Percentiles rank a stretch among this genome's conserved stretches.
Evolutionary conservation across 768 basidiomycete genomes (phyloP).

Genomic region (Calocybe gangraenosa): DNA sequence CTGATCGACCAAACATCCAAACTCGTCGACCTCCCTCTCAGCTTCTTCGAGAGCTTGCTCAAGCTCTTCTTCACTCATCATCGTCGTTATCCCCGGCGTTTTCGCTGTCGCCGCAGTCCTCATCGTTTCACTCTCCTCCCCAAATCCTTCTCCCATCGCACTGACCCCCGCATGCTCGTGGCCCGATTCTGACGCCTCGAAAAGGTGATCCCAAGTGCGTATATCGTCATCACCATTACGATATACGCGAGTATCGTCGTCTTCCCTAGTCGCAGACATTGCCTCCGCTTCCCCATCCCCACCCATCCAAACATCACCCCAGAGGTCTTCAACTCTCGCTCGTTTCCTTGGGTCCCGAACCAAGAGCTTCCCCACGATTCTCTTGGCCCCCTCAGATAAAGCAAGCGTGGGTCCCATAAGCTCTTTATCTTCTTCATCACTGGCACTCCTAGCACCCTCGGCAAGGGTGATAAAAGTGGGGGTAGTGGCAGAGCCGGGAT

Average conservation of each 20-base stretch:
- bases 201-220: conserved; percentile 9
- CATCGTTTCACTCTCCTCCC: conserved; percentile 12
- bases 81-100: conserved; percentile 8
- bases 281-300: conserved; percentile 16
- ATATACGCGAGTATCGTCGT: conserved; percentile 11
- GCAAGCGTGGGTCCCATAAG: conserved; percentile 33
- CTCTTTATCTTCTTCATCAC: conserved; percentile 23
- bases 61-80: conserved; percentile 14
- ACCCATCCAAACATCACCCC: conserved; percentile 53
- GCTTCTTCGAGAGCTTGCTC: conserved; percentile 8
- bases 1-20: conserved; percentile 24
- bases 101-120: conserved; percentile 2
- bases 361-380: conserved; percentile 58
- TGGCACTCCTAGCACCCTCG: neutral
- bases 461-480: too few species aligned
- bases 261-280: conserved; percentile 4
- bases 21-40: conserved; percentile 17
- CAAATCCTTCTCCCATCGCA: conserved; percentile 1
- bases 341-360: conserved; percentile 67
- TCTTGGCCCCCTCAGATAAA: conserved; percentile 40
- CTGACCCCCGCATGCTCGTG: too few species aligned
- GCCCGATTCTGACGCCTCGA: conserved; percentile 3
- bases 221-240: conserved; percentile 2
- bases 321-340: conserved; percentile 57
- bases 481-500: neutral